phyloP scores from a whole-genome alignment of 805 yeast species.

The Candida tallmaniae region DNA sequence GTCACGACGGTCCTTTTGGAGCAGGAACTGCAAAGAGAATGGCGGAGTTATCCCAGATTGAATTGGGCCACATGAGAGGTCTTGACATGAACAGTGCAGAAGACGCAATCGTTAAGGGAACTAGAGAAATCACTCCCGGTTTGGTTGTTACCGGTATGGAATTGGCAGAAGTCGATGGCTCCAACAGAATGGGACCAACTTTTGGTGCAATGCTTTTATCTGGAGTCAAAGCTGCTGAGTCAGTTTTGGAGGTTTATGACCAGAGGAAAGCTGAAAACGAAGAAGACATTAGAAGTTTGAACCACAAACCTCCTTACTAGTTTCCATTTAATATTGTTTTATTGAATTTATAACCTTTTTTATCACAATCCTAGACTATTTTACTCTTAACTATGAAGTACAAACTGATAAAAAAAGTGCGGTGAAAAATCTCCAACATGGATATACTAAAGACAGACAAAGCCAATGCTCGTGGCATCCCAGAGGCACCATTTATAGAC shows the following conservation, averaged over 20 bases:
- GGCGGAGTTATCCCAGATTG: conserved; percentile 24
- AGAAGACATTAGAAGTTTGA: conserved; percentile 8
- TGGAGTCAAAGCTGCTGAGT: conserved; percentile 76
- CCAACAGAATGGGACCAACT: conserved; percentile 82
- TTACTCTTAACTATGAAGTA: no score
- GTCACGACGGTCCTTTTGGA: conserved; percentile 83
- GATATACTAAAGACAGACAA: conserved; percentile 21
- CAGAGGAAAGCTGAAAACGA: conserved; percentile 10
- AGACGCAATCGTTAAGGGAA: conserved; percentile 66
- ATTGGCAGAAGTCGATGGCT: conserved; percentile 70
- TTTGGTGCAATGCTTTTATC: conserved; percentile 78
- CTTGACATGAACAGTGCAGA: conserved; percentile 76
- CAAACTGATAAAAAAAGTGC: neutral
- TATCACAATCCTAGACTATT: no score
- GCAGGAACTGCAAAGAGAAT: conserved; percentile 72
- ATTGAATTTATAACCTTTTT: no score
- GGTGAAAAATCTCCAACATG: conserved; percentile 4
- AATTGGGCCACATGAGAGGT: conserved; percentile 69
- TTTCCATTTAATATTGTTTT: neutral
- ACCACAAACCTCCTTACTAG: conserved; percentile 4
- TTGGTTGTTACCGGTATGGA: conserved; percentile 75
- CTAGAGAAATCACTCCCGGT: conserved; percentile 64
- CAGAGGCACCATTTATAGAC: conserved; percentile 91
- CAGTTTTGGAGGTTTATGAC: conserved; percentile 35
- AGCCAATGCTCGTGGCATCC: conserved; percentile 90